These are phyloP conservation scores for Serpula lacrymans DNA, from an alignment of 768 basidiomycete species.

Conservation along the genomic window DNA sequence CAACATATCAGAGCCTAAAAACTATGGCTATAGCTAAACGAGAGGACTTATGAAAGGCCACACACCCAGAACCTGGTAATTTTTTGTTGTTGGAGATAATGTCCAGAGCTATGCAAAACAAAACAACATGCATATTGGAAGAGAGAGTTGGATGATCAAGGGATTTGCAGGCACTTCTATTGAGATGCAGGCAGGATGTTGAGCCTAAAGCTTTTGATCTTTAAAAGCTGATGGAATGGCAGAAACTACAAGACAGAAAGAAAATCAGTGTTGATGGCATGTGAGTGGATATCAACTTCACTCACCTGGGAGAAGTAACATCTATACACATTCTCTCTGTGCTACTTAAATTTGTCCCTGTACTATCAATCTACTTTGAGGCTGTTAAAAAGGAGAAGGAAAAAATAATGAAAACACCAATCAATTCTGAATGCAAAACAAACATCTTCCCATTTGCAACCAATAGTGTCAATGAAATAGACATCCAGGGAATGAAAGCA, in stretches of 20 bases:
- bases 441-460: slow-evolving; percentile 9
- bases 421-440: background rate
- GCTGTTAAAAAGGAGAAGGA: background rate
- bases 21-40: slow-evolving; percentile 5
- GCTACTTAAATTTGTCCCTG: slow-evolving; percentile 8
- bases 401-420: background rate
- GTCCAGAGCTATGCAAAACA: slow-evolving; percentile 8
- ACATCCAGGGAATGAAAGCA: slow-evolving; percentile 6
- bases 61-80: background rate
- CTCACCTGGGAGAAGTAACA: slow-evolving; percentile 3
- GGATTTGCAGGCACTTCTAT: slow-evolving; percentile 12
- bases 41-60: background rate
- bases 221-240: background rate
- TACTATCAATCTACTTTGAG: background rate
- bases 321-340: slow-evolving; percentile 4
- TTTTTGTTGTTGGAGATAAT: slow-evolving; percentile 12
- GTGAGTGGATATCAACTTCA: slow-evolving; percentile 6
- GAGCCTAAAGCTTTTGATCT: slow-evolving; percentile 6
- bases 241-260: slow-evolving; percentile 1
- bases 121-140: slow-evolving; percentile 7
- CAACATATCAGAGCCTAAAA: slow-evolving; percentile 2
- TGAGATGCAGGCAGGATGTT: slow-evolving; percentile 6
- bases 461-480: slow-evolving; percentile 9
- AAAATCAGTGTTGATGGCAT: slow-evolving; percentile 4
- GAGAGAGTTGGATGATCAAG: slow-evolving; percentile 12